Base-by-base conservation (phyloP, 2,329 filamentous ascomycete species). In the Aspergillus aculeatinus region DNA sequence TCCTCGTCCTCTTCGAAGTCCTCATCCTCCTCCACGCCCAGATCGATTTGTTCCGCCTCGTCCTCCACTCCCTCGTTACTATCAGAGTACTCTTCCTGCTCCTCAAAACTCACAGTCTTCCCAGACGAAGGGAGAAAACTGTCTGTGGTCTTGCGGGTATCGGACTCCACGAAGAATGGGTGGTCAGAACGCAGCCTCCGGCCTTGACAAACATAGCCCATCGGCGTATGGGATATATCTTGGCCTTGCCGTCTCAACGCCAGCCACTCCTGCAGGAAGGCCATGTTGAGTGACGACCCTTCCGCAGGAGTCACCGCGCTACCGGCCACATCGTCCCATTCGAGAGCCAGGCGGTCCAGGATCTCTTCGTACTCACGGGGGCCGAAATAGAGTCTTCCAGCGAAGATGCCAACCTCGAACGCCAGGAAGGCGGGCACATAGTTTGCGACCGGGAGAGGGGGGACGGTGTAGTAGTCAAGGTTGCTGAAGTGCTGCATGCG, bases 401-500 rank as follows among this genome's bases (percentile, higher is more conserved):
- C 77, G 51, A 88, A 77, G 4, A 89, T 77, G 0, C 87, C 87
- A 0, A 90, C 67, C 64, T 90, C 84, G 1, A 85, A 77, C 0
- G 70, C 75, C 0, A 89, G 72, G 84, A 84, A 87, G 0, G 59
- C 19, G 0, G 87, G 85, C 0, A 81, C 70, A 1, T 63, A 50
- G 74, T 78, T 81, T 0, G 63, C 53, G 0, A 39, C 1, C 0
- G 82, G 78, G 0, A 86, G 70, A 0, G 70, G 27, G 0, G 87
- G 87, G 0, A 85, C 72, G 0, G 80, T 72, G 64, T 83, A 85
- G 67, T 81, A 89, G 0, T 67, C 66, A 0, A 90, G 72, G 0
- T 67, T 63, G 63, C 86, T 84, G 72, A 89, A 88, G 4, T 80
- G 74, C 0, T 83, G 68, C 87, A 89, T 90, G 1, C 78, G 76